phyloP scores from a whole-genome alignment of 2,329 filamentous ascomycete species.

The Fusarium phyllophilum region DNA sequence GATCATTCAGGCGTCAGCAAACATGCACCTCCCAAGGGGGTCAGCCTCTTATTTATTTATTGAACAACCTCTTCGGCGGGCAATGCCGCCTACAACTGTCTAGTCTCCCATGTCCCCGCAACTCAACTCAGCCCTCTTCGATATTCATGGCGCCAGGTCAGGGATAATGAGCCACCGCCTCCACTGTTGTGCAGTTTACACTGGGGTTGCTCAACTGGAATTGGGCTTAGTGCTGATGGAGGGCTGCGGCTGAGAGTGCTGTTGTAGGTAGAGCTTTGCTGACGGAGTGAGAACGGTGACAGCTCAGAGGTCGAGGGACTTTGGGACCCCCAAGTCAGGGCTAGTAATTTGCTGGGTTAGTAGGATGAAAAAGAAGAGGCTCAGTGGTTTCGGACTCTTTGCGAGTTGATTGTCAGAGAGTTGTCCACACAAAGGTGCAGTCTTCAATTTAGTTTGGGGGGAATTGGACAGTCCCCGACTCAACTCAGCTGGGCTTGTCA shows the following conservation, averaged over 20 bases:
- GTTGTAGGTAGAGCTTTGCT: slow-evolving; percentile 27
- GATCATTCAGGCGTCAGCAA: slow-evolving; percentile 8
- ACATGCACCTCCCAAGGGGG: not conserved
- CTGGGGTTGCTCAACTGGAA: slow-evolving; percentile 33
- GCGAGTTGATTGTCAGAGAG: not conserved
- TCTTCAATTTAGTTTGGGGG: not conserved
- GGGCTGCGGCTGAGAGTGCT: slow-evolving; percentile 41
- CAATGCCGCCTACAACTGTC: slow-evolving; percentile 13
- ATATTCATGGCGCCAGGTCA: slow-evolving; percentile 35
- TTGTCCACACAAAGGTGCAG: not conserved
- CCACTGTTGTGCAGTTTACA: slow-evolving; percentile 27
- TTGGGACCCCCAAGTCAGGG: slow-evolving; percentile 1
- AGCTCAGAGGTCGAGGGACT: slow-evolving; percentile 25
- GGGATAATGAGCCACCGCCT: slow-evolving; percentile 42
- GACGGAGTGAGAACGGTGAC: slow-evolving; percentile 21
- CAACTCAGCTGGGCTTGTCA: slow-evolving; percentile 12
- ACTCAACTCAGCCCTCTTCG: slow-evolving; percentile 39
- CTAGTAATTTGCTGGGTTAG: not conserved
- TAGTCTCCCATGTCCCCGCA: slow-evolving; percentile 34
- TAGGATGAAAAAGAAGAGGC: not conserved
- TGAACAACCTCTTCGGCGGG: not conserved
- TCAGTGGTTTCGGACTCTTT: not conserved
- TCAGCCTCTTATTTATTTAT: slow-evolving; percentile 36
- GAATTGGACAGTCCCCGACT: not conserved
- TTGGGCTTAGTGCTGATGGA: slow-evolving; percentile 43